Evolutionary conservation across 2,329 filamentous ascomycete genomes (phyloP).

Genomic region (Geoglossum cookeanum): DNA sequence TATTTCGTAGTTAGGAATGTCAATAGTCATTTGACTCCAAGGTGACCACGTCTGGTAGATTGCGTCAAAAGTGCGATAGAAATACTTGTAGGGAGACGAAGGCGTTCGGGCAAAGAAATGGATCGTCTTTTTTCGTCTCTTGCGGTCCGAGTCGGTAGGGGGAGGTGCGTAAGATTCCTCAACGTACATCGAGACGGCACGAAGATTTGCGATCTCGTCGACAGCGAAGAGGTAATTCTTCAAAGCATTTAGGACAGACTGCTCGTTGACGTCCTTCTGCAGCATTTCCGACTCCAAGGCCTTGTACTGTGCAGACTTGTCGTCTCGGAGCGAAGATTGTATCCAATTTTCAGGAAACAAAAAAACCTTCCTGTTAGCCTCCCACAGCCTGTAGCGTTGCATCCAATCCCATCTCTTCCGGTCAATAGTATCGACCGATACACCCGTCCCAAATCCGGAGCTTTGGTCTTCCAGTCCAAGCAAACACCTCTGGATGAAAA

Average conservation of each 20-base stretch:
- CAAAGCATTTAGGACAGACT: conserved; percentile 5
- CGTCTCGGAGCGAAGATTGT: conserved; percentile 16
- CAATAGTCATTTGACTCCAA: conserved; percentile 12
- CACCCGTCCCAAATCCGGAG: no score
- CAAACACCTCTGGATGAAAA: conserved; percentile 17
- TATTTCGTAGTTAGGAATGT: conserved; percentile 9
- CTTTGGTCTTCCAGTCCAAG: conserved; percentile 14
- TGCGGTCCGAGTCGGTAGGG: no score
- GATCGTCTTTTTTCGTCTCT: no score
- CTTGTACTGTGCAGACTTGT: conserved; percentile 15
- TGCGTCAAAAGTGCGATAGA: conserved; percentile 7
- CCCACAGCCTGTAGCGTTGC: conserved; percentile 13
- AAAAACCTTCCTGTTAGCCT: conserved; percentile 17
- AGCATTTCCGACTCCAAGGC: conserved; percentile 12
- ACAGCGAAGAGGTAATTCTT: conserved; percentile 10
- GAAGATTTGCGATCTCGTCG: conserved; percentile 8
- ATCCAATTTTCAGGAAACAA: conserved; percentile 20
- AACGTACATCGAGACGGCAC: conserved; percentile 4
- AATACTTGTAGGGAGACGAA: conserved; percentile 8
- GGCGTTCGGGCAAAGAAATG: conserved; percentile 12
- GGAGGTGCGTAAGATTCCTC: not conserved
- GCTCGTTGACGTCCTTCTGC: conserved; percentile 11
- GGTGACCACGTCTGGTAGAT: conserved; percentile 7
- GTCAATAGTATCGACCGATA: not conserved
- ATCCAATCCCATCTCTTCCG: conserved; percentile 15